Conservation (phyloP, 2,329 filamentous ascomycete genomes). For the Sclerotinia minor region DNA sequence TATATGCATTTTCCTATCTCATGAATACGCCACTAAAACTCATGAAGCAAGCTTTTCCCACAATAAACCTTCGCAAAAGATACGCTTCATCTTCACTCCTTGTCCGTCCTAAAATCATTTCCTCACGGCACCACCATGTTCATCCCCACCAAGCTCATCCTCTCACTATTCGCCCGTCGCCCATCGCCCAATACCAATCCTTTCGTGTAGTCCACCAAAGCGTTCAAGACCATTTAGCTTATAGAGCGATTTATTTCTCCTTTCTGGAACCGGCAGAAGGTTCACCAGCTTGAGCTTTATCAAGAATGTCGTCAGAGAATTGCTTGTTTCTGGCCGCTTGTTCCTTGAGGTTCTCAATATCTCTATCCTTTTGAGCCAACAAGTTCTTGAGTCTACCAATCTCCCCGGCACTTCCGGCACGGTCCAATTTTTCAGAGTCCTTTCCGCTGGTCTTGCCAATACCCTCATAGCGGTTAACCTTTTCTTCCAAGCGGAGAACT, state of each 20-base stretch:
- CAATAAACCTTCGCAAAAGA: background rate
- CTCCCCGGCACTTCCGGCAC: slow-evolving; percentile 73
- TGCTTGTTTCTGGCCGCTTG: slow-evolving; percentile 55
- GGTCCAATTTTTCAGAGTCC: slow-evolving; percentile 69
- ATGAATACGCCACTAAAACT: slow-evolving; percentile 10
- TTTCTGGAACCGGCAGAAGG: slow-evolving; percentile 15
- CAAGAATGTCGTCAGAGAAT: slow-evolving; percentile 16
- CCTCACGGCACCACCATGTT: background rate
- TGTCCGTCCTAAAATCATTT: background rate
- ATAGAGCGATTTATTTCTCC: slow-evolving; percentile 6
- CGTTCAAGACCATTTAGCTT: background rate
- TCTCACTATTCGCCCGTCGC: background rate
- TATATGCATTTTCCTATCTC: slow-evolving; percentile 2
- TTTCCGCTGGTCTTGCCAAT: slow-evolving; percentile 60
- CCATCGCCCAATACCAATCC: background rate
- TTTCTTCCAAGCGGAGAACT: slow-evolving; percentile 74
- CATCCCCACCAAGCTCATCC: background rate
- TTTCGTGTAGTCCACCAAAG: slow-evolving; percentile 3
- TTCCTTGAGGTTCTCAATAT: slow-evolving; percentile 57
- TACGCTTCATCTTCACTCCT: background rate
- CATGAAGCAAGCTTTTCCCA: slow-evolving; percentile 10
- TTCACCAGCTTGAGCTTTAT: slow-evolving; percentile 17
- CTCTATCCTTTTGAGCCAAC: slow-evolving; percentile 72
- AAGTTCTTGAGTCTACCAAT: slow-evolving; percentile 67
- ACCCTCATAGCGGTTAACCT: slow-evolving; percentile 79